Base-by-base conservation (phyloP, 805 yeast genomes). In the Myxozyma melibiosi region DNA sequence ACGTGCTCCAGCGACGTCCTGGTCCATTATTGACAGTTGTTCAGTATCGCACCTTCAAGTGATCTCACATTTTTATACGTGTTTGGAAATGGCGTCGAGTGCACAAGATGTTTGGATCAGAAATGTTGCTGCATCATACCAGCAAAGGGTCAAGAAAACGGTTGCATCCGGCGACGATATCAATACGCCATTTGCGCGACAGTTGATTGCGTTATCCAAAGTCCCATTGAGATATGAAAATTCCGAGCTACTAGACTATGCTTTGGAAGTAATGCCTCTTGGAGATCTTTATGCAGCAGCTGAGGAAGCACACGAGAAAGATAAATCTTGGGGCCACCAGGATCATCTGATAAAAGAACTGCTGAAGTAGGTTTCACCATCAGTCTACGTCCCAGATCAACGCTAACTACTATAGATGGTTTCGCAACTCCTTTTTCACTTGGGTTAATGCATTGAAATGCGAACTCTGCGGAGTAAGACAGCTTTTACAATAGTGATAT, bases 381-480 rank as follows among this genome's bases (percentile, higher is more conserved):
- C 22, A 4, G 4, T 22, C 8, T 16, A 16, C 13, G n/a, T 8
- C 8, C 9, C 16, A 2, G 30, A n/a, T 8, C 20, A 27, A 8
- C 30, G 9, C 30, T 25, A 14, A 33, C 11, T 16, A 20, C 48
- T 18, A 16, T 28, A 58, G 76, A 45, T 86, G 89, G 84, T 92
- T 85, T 74, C 90, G 89, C 65, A 75, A 83, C 38, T 85, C 82
- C 39, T 90, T 88, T 73, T 92, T 92, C 73, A 75, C 72, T 27
- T 92, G 98, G 98, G 84, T 88, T 7, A 86, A 86, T 65, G 78
- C 78, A 35, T 90, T 94, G 0, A 68, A 74, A 9, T 88, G 96
- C 64, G 67, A 73, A 0, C 49, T 50, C 0, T 87, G 96, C 69
- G 77, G 75, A n/a, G 65, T 56, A 40, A 40, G 62, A 18, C 3